Evolutionary conservation across 2,329 filamentous ascomycete genomes (phyloP).

Genomic region (Neonectria punicea): DNA sequence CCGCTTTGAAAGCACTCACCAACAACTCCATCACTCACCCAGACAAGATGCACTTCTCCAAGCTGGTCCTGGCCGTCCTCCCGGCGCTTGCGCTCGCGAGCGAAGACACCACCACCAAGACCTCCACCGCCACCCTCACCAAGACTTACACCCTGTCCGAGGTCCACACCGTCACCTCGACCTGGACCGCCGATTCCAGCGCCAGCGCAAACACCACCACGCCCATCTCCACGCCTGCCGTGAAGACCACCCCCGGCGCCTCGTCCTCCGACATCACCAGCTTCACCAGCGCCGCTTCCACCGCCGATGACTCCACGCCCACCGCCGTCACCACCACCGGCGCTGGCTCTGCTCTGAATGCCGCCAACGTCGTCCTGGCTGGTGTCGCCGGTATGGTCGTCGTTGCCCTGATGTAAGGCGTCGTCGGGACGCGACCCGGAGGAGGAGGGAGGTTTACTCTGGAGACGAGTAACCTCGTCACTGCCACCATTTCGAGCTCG

Average conservation of each 20-base stretch:
- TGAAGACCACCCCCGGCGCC: constrained; percentile 20
- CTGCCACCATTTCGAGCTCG: constrained; percentile 31
- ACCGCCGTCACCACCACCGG: constrained; percentile 50
- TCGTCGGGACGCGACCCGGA: constrained; percentile 1
- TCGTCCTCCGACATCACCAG: constrained; percentile 38
- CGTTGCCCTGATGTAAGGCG: constrained; percentile 61
- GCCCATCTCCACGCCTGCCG: constrained; percentile 34
- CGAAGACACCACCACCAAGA: constrained; percentile 55
- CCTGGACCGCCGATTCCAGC: constrained; percentile 30
- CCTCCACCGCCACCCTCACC: constrained; percentile 62
- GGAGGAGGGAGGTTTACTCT: constrained; percentile 8
- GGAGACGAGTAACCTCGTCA: constrained; percentile 15
- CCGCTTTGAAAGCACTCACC: constrained; percentile 36
- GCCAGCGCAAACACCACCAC: constrained; percentile 46
- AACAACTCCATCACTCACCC: constrained; percentile 27
- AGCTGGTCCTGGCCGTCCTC: constrained; percentile 61
- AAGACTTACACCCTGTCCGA: constrained; percentile 63
- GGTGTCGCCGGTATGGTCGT: constrained; percentile 62
- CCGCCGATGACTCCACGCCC: constrained; percentile 42
- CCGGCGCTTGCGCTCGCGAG: constrained; percentile 64
- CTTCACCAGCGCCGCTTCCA: constrained; percentile 25
- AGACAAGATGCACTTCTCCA: constrained; percentile 52
- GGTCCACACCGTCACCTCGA: constrained; percentile 54
- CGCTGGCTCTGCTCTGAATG: constrained; percentile 57
- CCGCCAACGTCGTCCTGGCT: constrained; percentile 58